Evolutionary conservation across 345 rosid genomes (phyloP), one percentile per base, ranked within the genome.

Genomic region (Turnera subulata): DNA sequence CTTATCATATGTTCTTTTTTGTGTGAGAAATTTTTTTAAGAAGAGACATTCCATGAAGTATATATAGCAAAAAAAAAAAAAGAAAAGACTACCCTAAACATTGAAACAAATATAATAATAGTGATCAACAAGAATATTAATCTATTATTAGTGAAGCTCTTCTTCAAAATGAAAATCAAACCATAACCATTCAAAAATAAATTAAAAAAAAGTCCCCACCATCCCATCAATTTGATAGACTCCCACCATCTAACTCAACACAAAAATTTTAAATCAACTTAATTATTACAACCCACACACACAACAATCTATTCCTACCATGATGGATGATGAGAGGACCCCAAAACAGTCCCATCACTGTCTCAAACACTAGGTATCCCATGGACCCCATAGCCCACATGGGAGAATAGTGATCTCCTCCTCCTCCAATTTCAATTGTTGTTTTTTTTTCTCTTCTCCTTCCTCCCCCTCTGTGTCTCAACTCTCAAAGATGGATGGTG

Each of bases 261-360:
- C 11, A 2, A 1, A 40, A 11, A 10, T 3, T 40, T 12, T 40
- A 40, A 40, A 40, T 10, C 13, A 3, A 40, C 35, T 40, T 40
- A 40, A 40, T 40, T 40, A 40, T 40, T 40, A 40, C 45, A 10
- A n/a, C 23, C 19, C 25, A 8, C 39, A 7, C 55, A 35, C 40
- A 53, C 40, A 17, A 48, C 52, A 0, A 12, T 12, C 52, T 1
- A 21, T 48, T 48, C 35, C 35, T 48, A 13, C 22, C 10, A 2
- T 10, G 43, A 44, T 16, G 32, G 24, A 11, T 6, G n/a, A n/a
- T 13, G 59, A 39, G 53, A 24, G 63, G 73, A 63, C 68, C 67
- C 59, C 29, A 45, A 53, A 57, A 69, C 52, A 64, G 74, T 63
- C 74, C 42, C 58, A 46, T 69, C 74, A 11, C 25, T 46, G 73